Percentiles rank a stretch among this genome's conserved stretches.
Evolutionary conservation across 352 stramenopile species (phyloP).

Genomic region (Phytophthora ohioensis): DNA sequence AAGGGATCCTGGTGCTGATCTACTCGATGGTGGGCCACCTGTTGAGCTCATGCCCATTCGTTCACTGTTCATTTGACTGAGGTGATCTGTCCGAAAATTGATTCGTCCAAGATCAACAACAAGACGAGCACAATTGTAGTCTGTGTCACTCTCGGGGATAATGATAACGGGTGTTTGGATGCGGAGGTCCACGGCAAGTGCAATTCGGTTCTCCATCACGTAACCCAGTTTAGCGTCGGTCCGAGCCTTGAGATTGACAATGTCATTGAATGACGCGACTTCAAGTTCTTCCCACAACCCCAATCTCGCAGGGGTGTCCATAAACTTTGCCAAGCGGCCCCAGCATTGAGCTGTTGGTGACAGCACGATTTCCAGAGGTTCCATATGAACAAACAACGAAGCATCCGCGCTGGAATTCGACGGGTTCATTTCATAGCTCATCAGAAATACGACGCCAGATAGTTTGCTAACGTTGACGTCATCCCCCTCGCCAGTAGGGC

Average conservation of each 20-base stretch:
- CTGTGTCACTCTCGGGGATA: constrained; percentile 82
- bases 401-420: constrained; percentile 71
- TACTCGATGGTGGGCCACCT: constrained; percentile 38
- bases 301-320: constrained; percentile 80
- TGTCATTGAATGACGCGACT: constrained; percentile 90
- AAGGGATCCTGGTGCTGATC: constrained; percentile 46
- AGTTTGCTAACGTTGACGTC: constrained; percentile 71
- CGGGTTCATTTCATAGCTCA: constrained; percentile 88
- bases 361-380: constrained; percentile 88
- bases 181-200: constrained; percentile 78
- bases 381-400: constrained; percentile 83
- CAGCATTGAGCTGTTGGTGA: constrained; percentile 88
- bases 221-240: constrained; percentile 92
- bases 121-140: constrained; percentile 81
- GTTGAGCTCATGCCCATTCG: constrained; percentile 44
- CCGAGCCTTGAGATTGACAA: constrained; percentile 89
- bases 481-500: constrained; percentile 53
- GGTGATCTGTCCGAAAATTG: constrained; percentile 82
- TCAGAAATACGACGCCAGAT: constrained; percentile 77
- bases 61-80: constrained; percentile 82
- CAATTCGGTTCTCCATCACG: constrained; percentile 88
- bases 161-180: constrained; percentile 91
- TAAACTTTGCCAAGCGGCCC: constrained; percentile 74
- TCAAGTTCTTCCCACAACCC: constrained; percentile 89
- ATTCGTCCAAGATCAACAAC: constrained; percentile 87